Base-by-base conservation (phyloP, 2,329 filamentous ascomycete genomes). In the Colletotrichum sp. region DNA sequence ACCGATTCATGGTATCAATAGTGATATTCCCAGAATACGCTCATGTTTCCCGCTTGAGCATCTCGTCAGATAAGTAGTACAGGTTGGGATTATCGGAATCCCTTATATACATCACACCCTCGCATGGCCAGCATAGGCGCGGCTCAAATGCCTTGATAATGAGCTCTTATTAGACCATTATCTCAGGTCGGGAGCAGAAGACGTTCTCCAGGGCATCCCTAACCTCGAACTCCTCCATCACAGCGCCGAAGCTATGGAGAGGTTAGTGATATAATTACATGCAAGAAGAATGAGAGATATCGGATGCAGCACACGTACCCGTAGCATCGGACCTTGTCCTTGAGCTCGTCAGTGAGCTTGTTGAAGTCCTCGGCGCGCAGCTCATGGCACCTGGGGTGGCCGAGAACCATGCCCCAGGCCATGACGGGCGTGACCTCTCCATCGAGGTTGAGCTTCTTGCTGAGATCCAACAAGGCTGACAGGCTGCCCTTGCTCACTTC, bases 381-480 rank as follows among this genome's bases (percentile, higher is more conserved):
- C 77, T 93, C 91, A 7, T 81, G 81, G 76, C 96, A 91, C 75
- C 93, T 88, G 47, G 93, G 90, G 82, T 97, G 93, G 59, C 88
- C 89, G 75, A 95, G 86, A 64, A 98, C 89, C 84, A 94, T 93
- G 64, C 95, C 93, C 91, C 97, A 96, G 1, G 96, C 96, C 95
- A 98, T 98, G 77, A 98, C 94, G 0, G 97, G 97, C 21, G 96
- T 98, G 79, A 98, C 94, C 84, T 97, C 95, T 66, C 95, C 95
- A 75, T 97, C 94, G 3, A 97, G 90, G 78, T 97, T 93, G 31
- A 98, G 88, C 78, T 93, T 92, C 78, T 92, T 90, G 84, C 95
- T 98, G 69, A 98, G 88, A 80, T 98, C 94, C 74, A 98, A 89
- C 68, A 98, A 87, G 68, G 94, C 97, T 66, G 92, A 87, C 64